Evolutionary conservation across 1,139 yeast species (phyloP), one percentile per base, ranked within the genome.

Genomic region (Debaryomyces singareniensis): DNA sequence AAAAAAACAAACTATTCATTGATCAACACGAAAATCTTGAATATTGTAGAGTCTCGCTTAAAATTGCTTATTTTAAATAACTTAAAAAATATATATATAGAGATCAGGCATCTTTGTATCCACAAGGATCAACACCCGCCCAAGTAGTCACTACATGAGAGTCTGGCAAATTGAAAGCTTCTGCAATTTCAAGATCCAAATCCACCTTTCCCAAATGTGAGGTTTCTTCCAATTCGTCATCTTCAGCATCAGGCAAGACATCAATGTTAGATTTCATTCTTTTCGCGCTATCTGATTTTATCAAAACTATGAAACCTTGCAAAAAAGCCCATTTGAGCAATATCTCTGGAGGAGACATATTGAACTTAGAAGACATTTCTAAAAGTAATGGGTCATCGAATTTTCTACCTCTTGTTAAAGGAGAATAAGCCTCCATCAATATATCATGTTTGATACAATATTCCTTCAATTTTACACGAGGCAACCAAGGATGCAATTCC

Each of bases 221-320:
- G 13, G 44, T 43, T 28, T 50, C 55, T 26, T 49, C 55, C 35
- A 44, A 44, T 31, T 37, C 49, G 32, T 52, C 51, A 26, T 45
- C 35, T 15, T 38, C 34, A n/a, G 59, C 62, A 28, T 45, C 50
- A 3, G 61, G 55, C 36, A 61, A 56, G 3, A 60, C 52, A 29
- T 51, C 47, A 34, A 62, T 52, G 43, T 64, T 64, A 29, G 50
- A 48, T 32, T 52, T 45, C 43, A 59, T 48, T 52, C 93, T 64
- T 13, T 55, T 55, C 5, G 62, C 51, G 6, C 73, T 74, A 27
- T 66, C 70, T 2, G 89, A 70, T 53, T 83, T 84, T 11, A 83
- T 93, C 40, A 85, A 64, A 13, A 85, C 86, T 29, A 82, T 67
- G 44, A 75, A 76, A 0, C 86, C 86, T 42, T 74, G 73, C 24